Conservation (phyloP, 2,329 filamentous ascomycete genomes). For the Hypoxylon sp. region DNA sequence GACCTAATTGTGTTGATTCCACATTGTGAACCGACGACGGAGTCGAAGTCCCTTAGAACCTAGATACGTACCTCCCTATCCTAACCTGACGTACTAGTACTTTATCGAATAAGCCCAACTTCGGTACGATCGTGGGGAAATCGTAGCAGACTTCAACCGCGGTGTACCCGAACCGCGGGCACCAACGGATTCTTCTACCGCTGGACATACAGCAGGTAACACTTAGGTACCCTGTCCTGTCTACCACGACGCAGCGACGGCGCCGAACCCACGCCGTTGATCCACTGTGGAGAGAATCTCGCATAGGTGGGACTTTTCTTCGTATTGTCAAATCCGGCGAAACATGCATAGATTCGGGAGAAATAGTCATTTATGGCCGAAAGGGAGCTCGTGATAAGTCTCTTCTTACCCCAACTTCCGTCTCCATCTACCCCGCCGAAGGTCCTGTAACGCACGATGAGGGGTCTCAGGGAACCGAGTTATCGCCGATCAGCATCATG, state of each 20-base stretch:
- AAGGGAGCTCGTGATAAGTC: conserved; percentile 14
- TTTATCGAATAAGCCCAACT: not conserved
- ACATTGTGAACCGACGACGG: conserved; percentile 22
- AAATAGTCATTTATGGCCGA: conserved; percentile 46
- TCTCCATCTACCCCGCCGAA: conserved; percentile 38
- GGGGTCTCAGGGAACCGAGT: conserved; percentile 28
- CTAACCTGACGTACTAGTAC: not conserved
- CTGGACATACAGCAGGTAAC: conserved; percentile 2
- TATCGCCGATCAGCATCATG: conserved; percentile 26
- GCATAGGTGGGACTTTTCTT: conserved; percentile 8
- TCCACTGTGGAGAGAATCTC: conserved; percentile 29
- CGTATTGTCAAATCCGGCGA: conserved; percentile 30
- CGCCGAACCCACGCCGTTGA: conserved; percentile 3
- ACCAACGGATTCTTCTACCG: conserved; percentile 27
- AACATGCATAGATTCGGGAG: conserved; percentile 42
- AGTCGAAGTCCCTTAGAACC: conserved; percentile 1
- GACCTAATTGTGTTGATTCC: not conserved
- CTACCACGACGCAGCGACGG: not conserved
- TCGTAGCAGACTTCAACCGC: conserved; percentile 4
- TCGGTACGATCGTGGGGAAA: conserved; percentile 1
- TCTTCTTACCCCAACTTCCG: conserved; percentile 35
- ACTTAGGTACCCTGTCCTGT: not conserved
- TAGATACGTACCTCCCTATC: conserved; percentile 2
- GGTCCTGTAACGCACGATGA: conserved; percentile 9
- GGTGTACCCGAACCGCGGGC: conserved; percentile 24